Percentiles rank a stretch among this genome's conserved stretches.
phyloP scores from a whole-genome alignment of 805 yeast genomes.

The Saccharomycopsis selenospora region DNA sequence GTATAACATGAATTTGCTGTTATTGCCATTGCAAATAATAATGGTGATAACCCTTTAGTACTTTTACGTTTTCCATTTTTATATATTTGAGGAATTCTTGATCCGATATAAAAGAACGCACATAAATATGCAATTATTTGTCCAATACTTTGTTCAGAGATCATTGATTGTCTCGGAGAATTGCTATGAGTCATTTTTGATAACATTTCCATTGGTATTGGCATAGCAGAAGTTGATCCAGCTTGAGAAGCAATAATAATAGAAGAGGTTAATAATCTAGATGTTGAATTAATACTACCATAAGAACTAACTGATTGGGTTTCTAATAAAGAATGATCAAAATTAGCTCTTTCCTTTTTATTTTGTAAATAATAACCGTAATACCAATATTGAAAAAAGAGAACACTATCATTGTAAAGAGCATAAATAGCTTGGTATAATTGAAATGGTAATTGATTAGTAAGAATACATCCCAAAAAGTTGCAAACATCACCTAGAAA shows the following conservation, averaged over 20 bases:
- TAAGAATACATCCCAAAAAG: constrained; percentile 63
- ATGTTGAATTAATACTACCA: constrained; percentile 1
- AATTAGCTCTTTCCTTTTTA: constrained; percentile 15
- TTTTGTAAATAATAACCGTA: constrained; percentile 37
- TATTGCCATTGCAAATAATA: constrained; percentile 71
- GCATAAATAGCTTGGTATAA: constrained; percentile 65
- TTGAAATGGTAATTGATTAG: constrained; percentile 78
- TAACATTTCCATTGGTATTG: constrained; percentile 3
- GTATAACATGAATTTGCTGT: constrained; percentile 74
- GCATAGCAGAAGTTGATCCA: constrained; percentile 23
- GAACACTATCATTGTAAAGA: constrained; percentile 58
- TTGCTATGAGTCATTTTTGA: background rate
- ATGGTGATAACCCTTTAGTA: constrained; percentile 78
- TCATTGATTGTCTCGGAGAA: constrained; percentile 8
- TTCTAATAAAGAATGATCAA: background rate
- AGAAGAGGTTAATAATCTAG: constrained; percentile 6
- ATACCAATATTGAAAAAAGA: constrained; percentile 65
- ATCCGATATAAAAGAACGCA: constrained; percentile 63
- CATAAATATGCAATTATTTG: constrained; percentile 67
- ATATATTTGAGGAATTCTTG: constrained; percentile 77
- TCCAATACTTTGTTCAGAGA: constrained; percentile 32
- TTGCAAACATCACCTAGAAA: constrained; percentile 32
- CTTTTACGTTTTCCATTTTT: constrained; percentile 75
- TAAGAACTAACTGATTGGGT: background rate
- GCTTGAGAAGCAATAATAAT: constrained; percentile 25